These are phyloP conservation scores for Xerocomellus amylosporus DNA, from an alignment of 768 basidiomycete genomes.

Conservation along the genomic window DNA sequence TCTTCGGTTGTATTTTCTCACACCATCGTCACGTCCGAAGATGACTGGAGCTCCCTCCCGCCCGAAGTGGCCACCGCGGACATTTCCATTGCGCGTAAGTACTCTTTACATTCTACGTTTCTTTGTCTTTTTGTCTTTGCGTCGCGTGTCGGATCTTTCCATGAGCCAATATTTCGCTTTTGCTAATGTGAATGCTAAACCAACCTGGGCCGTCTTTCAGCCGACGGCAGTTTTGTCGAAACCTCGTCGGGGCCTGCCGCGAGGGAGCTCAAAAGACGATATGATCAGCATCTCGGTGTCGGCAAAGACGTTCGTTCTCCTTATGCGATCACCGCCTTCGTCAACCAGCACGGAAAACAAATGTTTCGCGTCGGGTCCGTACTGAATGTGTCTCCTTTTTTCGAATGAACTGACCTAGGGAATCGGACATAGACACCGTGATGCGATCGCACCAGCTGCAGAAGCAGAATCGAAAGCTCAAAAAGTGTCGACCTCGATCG, in stretches of 20 bases:
- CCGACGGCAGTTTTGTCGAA: slow-evolving; percentile 76
- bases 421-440: slow-evolving; percentile 48
- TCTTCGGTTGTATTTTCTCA: slow-evolving; percentile 47
- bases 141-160: slow-evolving; percentile 8
- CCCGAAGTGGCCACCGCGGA: slow-evolving; percentile 55
- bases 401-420: neutral
- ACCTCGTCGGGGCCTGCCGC: slow-evolving; percentile 76
- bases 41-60: slow-evolving; percentile 42
- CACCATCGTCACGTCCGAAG: slow-evolving; percentile 33
- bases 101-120: slow-evolving; percentile 3
- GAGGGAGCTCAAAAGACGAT: slow-evolving; percentile 70
- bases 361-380: slow-evolving; percentile 78
- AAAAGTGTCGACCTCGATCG: slow-evolving; percentile 31
- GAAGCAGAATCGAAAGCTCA: slow-evolving; percentile 45
- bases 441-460: slow-evolving; percentile 58
- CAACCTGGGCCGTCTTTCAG: slow-evolving; percentile 34
- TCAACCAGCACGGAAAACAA: slow-evolving; percentile 76
- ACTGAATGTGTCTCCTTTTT: neutral
- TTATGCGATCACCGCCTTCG: slow-evolving; percentile 77
- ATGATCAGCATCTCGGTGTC: slow-evolving; percentile 69
- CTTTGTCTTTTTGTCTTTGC: neutral
- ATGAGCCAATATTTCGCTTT: neutral
- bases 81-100: slow-evolving; percentile 58
- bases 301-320: slow-evolving; percentile 68
- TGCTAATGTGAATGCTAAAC: slow-evolving; percentile 1